Percentiles rank a stretch among this genome's conserved stretches.
phyloP scores from a whole-genome alignment of 148 eudicot species.

The Spergularia bocconei region DNA sequence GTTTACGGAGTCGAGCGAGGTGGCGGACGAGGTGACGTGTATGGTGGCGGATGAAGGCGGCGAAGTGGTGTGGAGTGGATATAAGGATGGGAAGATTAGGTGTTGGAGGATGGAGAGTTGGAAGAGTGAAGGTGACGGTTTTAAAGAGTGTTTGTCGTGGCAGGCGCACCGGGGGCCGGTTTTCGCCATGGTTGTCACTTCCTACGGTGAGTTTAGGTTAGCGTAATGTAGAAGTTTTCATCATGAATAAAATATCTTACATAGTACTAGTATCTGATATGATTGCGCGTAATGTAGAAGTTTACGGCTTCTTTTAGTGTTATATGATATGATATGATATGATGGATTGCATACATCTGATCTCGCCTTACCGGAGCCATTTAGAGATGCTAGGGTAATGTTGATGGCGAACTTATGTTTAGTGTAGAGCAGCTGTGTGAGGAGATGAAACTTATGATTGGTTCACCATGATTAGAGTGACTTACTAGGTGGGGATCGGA shows the following conservation, averaged over 20 bases:
- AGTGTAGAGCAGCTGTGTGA: neutral
- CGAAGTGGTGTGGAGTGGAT: constrained; percentile 85
- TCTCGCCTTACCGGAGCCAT: neutral
- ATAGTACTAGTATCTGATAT: no score
- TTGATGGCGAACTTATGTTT: neutral
- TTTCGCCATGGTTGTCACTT: constrained; percentile 59
- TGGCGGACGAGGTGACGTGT: constrained; percentile 49
- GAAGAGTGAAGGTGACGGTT: constrained; percentile 29
- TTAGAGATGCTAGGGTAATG: neutral
- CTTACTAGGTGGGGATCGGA: neutral
- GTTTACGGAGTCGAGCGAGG: constrained; percentile 43
- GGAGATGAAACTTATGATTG: neutral
- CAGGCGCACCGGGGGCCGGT: constrained; percentile 85
- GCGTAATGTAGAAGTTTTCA: neutral
- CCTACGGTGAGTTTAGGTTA: constrained; percentile 50
- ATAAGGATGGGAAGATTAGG: constrained; percentile 73
- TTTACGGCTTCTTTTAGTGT: no score
- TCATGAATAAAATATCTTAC: no score
- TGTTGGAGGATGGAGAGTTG: constrained; percentile 71
- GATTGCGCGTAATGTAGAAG: neutral
- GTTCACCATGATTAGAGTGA: neutral
- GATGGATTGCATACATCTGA: neutral
- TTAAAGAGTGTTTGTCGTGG: constrained; percentile 77
- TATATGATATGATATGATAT: no score
- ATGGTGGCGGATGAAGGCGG: constrained; percentile 55